Evolutionary conservation across 116 monocot species (phyloP), one percentile per base, ranked within the genome.

Genomic region (Posidonia oceanica): DNA sequence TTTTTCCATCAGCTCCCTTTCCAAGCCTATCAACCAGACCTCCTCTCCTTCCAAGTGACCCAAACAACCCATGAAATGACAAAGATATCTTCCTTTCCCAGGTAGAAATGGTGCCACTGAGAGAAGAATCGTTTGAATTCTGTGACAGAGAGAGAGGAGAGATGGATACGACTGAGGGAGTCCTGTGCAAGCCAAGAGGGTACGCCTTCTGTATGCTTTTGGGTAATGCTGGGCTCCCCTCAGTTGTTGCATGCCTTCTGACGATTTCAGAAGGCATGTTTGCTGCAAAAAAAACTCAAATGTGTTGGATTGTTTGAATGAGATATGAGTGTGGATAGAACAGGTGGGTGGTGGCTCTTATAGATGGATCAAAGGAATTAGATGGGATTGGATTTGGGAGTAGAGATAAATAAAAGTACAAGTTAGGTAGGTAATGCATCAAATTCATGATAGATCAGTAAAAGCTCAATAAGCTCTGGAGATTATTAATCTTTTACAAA

Each of bases 11-110:
- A 4, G n/a, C 18, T 4, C 14, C 16, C 57, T 16, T 57, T 4
- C 29, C 12, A 62, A 36, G 14, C 12, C 62, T 62, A 4, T 62
- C 62, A 62, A 14, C 22, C 7, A 4, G 5, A 13, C 36, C 37
- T 62, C 11, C 39, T 64, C 41, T 64, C 16, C 64, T 64, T n/a
- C 64, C 64, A 41, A 64, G 7, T 17, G 38, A 41, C 18, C 64
- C 64, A 64, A 64, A 64, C 64, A 64, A 18, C 39, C 16, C 40
- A 64, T 18, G 38, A 41, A 39, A 41, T 39, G 64, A 64, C 37
- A 64, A 7, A 4, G 39, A 64, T 5, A 64, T 40, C 17, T 64
- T 64, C 64, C 41, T 39, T 41, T 64, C 64, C 64, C 38, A 64
- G 17, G 29, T 64, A 3, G 64, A 64, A n/a, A 16, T 64, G 17